Percentiles rank a stretch among this genome's conserved stretches.
phyloP scores from a whole-genome alignment of 805 yeast genomes.

The Metschnikowia henanensis region DNA sequence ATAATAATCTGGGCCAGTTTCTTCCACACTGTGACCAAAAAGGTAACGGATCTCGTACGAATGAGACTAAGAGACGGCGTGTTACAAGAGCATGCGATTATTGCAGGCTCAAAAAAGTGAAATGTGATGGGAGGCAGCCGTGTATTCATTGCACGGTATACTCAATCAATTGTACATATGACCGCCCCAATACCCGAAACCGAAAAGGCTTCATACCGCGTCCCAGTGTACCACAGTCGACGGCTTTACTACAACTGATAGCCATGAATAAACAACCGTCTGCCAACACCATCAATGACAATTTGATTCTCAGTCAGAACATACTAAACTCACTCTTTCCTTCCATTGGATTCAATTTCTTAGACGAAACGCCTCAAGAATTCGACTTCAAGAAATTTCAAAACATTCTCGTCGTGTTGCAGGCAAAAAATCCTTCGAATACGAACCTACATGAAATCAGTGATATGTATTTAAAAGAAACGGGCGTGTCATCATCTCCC shows the following conservation, averaged over 20 bases:
- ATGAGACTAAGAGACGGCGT: conserved; percentile 49
- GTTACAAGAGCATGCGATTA: conserved; percentile 77
- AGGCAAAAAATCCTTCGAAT: conserved; percentile 19
- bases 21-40: background rate
- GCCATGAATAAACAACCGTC: conserved; percentile 18
- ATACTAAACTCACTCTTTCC: conserved; percentile 37
- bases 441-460: conserved; percentile 27
- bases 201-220: conserved; percentile 28
- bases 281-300: conserved; percentile 12
- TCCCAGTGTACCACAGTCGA: conserved; percentile 20
- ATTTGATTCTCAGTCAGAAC: conserved; percentile 31
- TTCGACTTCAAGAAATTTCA: conserved; percentile 38
- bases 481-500: conserved; percentile 22
- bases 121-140: conserved; percentile 78
- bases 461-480: conserved; percentile 29
- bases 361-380: conserved; percentile 29
- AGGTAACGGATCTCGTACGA: background rate
- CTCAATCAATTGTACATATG: conserved; percentile 81
- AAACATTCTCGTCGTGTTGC: conserved; percentile 23
- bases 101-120: conserved; percentile 73
- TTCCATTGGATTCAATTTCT: conserved; percentile 31
- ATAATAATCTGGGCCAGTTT: background rate
- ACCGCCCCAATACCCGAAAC: conserved; percentile 67
- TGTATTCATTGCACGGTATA: conserved; percentile 86
- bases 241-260: conserved; percentile 17